Base-by-base conservation (phyloP, 345 rosid species). In the Salix exigua region DNA sequence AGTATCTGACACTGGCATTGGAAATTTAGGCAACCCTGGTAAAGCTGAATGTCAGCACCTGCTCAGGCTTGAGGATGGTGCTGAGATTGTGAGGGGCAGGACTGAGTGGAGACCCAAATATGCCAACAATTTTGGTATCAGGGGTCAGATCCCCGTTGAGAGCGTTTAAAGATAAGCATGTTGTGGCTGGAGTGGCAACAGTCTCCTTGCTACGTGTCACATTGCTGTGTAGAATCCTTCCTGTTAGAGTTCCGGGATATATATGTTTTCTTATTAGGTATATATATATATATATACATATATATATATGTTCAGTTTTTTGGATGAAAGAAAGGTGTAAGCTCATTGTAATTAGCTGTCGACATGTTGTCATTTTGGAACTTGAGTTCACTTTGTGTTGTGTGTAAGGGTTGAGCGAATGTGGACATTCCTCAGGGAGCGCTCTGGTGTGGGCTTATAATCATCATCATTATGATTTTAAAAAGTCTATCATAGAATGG, bases 1-100 rank as follows among this genome's bases (percentile, higher is more conserved):
- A 1, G 88, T 91, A 65, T 84, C 97, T 0, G 89, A 85, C 9
- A 38, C 82, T 6, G 87, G 80, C 31, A 40, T 81, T 0, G 89
- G 91, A 18, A 46, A 79, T 48, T 72, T 84, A 42, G 94, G 70
- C 50, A 82, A 78, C 19, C 70, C 77, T 2, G 91, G 86, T 13
- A 83, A 79, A 26, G 85, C 90, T 1, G 98, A 94, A 82, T 94
- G 97, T 85, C 97, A 92, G 79, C 99, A 96, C 87, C 78, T 92
- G 89, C 98, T 94, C 53, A 96, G 84, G 33, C 97, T 90, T 0
- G 90, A 91, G 70, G 91, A 87, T n/a, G 97, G 98, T 37, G 86
- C 96, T 35, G 98, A 94, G 83, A 89, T 96, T 73, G 92, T 92
- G 82, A 89, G 94, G 83, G 98, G 91, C 79, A 82, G 98, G 81